Base-by-base conservation (phyloP, 306 rosid genomes). In the Comarum palustre region DNA sequence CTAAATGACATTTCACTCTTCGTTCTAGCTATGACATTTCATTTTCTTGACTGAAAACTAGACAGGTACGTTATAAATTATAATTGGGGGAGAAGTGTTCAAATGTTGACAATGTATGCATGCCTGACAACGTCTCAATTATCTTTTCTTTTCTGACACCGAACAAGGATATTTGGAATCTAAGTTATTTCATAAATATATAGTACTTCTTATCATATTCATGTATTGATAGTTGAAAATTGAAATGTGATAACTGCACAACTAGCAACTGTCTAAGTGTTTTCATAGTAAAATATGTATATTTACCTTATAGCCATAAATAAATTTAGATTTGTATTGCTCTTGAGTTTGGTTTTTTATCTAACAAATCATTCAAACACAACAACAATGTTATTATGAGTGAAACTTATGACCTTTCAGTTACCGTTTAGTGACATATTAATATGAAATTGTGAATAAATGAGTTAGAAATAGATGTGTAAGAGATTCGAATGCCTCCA, bases 41-140 rank as follows among this genome's bases (percentile, higher is more conserved):
- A 41, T 72, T 34, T 24, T 41, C 67, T 64, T 77, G 72, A 24
- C 50, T 71, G 68, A 78, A 63, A 52, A 13, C 66, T 41, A 6
- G 39, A 39, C 22, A 71, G 52, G 65, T 38, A 65, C 54, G 29
- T n/a, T 62, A 70, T 71, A 63, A 72, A 39, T n/a, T 62, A 70
- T 71, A 63, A 72, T 71, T 51, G 72, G 57, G 69, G 31, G 31
- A 29, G 31, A 68, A 68, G 2, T 27, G 38, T 67, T 67, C 59
- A 22, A 52, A 20, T 52, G 59, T 52, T 52, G 59, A 52, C 59
- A 52, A 20, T 20, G 16, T 6, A 19, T 50, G 2, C 29, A 20
- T 52, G 59, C 59, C 59, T 52, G 8, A 0, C 14, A 52, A 20
- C 14, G 14, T 8, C 10, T 20, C 29, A 52, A 20, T 48, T 19